Evolutionary conservation across 805 yeast species (phyloP).

Genomic region (Sugiyamaella boreocaroliniensis): DNA sequence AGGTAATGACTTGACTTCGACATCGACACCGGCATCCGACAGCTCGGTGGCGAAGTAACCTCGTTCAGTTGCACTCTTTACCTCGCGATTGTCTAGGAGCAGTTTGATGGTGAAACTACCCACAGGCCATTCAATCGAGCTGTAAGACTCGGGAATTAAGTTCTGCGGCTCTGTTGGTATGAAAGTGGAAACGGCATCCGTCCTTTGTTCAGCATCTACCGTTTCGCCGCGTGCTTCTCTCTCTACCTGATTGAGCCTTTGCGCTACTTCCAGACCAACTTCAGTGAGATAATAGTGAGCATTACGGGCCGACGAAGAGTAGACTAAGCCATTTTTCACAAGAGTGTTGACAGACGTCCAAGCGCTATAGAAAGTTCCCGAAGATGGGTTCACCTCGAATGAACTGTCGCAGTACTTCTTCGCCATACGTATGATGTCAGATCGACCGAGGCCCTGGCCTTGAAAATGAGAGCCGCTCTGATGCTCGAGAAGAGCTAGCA

Average conservation of each 20-base stretch:
- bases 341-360: constrained; percentile 48
- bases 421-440: constrained; percentile 50
- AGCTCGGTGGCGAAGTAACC: constrained; percentile 60
- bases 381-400: constrained; percentile 12
- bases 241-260: constrained; percentile 45
- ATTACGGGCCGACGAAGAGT: constrained; percentile 36
- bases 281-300: constrained; percentile 55
- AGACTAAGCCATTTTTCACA: constrained; percentile 52
- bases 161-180: background rate
- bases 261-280: constrained; percentile 59
- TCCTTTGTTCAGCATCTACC: background rate
- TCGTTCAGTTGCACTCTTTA: constrained; percentile 55
- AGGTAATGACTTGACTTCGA: constrained; percentile 53
- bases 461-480: constrained; percentile 6
- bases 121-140: constrained; percentile 46
- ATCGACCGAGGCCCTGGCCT: constrained; percentile 55
- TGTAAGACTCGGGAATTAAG: background rate
- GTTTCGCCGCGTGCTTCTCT: constrained; percentile 41
- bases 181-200: background rate
- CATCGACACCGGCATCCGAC: constrained; percentile 39
- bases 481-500: constrained; percentile 48
- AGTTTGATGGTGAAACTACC: constrained; percentile 55
- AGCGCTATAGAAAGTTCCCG: constrained; percentile 17
- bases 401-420: constrained; percentile 37
- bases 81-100: constrained; percentile 75